phyloP scores from a whole-genome alignment of 768 basidiomycete species.

The Terana coerulea region DNA sequence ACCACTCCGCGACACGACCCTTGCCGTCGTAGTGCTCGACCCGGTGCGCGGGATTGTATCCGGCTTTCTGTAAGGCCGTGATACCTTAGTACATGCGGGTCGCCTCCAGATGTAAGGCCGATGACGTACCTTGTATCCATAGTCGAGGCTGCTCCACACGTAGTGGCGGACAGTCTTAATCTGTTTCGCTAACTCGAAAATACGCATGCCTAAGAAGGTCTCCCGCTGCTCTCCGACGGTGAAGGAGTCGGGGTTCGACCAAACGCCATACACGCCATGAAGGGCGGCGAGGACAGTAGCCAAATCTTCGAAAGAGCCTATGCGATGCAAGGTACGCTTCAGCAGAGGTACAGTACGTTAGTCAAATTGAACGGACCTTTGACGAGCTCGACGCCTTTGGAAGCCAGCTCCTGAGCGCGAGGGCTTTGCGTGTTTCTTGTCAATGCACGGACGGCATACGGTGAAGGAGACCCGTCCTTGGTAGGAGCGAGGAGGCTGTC shows the following conservation, averaged over 20 bases:
- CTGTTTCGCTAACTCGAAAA: conserved; percentile 36
- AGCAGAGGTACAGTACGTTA: neutral
- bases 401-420: conserved; percentile 32
- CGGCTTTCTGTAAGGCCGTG: neutral
- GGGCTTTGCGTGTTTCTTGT: conserved; percentile 31
- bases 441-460: conserved; percentile 37
- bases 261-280: conserved; percentile 32
- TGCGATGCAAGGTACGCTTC: neutral
- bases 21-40: conserved; percentile 24
- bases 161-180: conserved; percentile 31
- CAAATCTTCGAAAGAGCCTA: conserved; percentile 32
- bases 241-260: conserved; percentile 30
- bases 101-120: conserved; percentile 19
- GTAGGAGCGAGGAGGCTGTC: conserved; percentile 31
- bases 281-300: conserved; percentile 26
- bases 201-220: conserved; percentile 34
- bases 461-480: conserved; percentile 34
- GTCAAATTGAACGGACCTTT: conserved; percentile 23
- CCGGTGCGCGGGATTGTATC: conserved; percentile 17
- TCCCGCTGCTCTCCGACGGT: conserved; percentile 37
- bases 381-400: conserved; percentile 32
- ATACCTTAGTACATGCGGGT: neutral
- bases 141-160: conserved; percentile 38
- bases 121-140: conserved; percentile 32
- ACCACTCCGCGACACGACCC: conserved; percentile 3